Evolutionary conservation across 768 basidiomycete genomes (phyloP).

Genomic region (Boletus subcaerulescens): DNA sequence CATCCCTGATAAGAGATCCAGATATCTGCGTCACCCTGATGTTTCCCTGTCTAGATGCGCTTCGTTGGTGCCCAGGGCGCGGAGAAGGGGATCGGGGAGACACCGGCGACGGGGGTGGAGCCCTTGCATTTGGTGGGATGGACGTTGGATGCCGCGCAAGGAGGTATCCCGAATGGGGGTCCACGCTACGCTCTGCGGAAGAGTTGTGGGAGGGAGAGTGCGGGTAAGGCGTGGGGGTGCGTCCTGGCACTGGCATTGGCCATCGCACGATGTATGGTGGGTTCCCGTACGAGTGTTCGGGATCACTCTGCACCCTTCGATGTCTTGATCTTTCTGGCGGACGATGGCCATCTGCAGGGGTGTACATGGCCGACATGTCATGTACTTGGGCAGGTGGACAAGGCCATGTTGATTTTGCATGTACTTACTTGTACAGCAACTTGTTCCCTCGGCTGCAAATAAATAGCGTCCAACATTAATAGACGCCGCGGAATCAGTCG

Average conservation of each 20-base stretch:
- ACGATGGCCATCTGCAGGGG: constrained; percentile 8
- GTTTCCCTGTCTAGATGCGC: constrained; percentile 20
- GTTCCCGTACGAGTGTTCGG: constrained; percentile 17
- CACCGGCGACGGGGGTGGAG: constrained; percentile 11
- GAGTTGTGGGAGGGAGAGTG: constrained; percentile 21
- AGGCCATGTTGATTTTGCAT: neutral
- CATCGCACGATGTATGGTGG: constrained; percentile 25
- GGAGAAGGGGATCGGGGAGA: constrained; percentile 19
- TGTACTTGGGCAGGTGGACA: neutral
- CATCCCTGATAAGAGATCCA: constrained; percentile 12
- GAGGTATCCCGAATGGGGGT: constrained; percentile 9
- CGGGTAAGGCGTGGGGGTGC: neutral
- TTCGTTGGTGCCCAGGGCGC: constrained; percentile 11
- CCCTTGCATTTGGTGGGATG: constrained; percentile 1
- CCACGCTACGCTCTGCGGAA: constrained; percentile 18
- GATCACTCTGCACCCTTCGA: constrained; percentile 21
- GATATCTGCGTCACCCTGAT: constrained; percentile 14
- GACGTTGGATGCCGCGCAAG: constrained; percentile 7
- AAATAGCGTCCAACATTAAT: too few species aligned
- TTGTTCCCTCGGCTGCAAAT: too few species aligned
- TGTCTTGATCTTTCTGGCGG: constrained; percentile 10
- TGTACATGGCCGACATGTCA: constrained; percentile 10
- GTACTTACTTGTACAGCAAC: too few species aligned
- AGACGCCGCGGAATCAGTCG: too few species aligned
- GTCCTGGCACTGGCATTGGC: constrained; percentile 26